Percentiles rank a stretch among this genome's conserved stretches.
These are phyloP conservation scores for Coemansia sp. DNA, from an alignment of 192 early-diverging fungal genomes.

Conservation along the genomic window DNA sequence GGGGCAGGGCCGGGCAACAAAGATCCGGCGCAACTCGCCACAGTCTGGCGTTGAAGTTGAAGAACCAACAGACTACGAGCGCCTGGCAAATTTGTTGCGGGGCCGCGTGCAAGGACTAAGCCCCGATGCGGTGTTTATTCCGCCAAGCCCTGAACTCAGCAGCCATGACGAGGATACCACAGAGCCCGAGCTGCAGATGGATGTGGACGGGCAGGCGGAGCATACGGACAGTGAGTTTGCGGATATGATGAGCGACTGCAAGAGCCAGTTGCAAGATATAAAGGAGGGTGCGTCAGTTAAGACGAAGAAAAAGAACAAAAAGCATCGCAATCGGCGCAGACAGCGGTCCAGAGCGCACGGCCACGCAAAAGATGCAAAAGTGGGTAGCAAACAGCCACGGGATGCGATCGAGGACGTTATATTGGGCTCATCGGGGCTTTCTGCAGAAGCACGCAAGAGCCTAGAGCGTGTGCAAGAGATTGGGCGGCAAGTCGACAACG, in stretches of 20 bases:
- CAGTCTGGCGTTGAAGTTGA: slow-evolving; percentile 27
- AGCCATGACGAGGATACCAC: neutral
- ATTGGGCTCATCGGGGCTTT: slow-evolving; percentile 4
- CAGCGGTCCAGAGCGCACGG: neutral
- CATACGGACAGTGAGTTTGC: slow-evolving; percentile 15
- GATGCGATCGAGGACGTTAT: slow-evolving; percentile 27
- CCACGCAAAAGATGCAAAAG: too few species aligned
- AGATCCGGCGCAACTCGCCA: slow-evolving; percentile 5
- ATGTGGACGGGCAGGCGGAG: slow-evolving; percentile 5
- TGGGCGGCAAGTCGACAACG: slow-evolving; percentile 26
- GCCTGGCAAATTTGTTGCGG: slow-evolving; percentile 32
- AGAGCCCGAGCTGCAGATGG: slow-evolving; percentile 5
- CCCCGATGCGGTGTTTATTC: slow-evolving; percentile 33
- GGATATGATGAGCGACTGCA: slow-evolving; percentile 34
- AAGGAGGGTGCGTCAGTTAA: neutral
- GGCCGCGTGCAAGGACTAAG: slow-evolving; percentile 30
- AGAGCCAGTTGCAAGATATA: slow-evolving; percentile 32
- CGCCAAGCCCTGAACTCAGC: slow-evolving; percentile 24
- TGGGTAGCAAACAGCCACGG: neutral
- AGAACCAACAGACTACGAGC: slow-evolving; percentile 39
- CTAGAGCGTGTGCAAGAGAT: slow-evolving; percentile 20
- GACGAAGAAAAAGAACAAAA: neutral
- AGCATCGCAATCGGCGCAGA: slow-evolving; percentile 9
- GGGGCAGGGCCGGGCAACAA: neutral
- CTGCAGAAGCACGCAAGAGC: slow-evolving; percentile 2